phyloP scores from a whole-genome alignment of 164 flowering plant genomes.

The Chimonanthus praecox region DNA sequence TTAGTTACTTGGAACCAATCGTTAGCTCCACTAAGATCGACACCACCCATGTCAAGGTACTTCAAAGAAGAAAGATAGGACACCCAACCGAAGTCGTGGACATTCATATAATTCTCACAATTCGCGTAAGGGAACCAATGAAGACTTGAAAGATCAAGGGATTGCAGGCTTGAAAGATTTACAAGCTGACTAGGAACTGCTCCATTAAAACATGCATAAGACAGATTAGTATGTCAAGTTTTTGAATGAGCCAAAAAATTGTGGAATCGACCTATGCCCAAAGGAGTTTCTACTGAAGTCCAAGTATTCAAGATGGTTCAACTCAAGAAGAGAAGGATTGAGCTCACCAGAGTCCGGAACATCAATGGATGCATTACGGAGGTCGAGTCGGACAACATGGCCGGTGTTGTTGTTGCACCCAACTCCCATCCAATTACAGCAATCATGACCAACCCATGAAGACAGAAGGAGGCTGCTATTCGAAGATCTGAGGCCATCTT shows the following conservation, averaged over 20 bases:
- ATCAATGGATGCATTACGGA: neutral
- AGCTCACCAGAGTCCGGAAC: neutral
- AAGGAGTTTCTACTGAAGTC: neutral
- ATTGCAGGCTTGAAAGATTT: slow-evolving; percentile 7
- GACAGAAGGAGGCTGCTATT: neutral
- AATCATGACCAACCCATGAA: slow-evolving; percentile 5
- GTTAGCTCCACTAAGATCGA: neutral
- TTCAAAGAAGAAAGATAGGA: slow-evolving; percentile 8
- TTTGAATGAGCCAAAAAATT: slow-evolving; percentile 1
- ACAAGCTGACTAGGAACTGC: slow-evolving; percentile 9
- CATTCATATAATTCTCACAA: neutral
- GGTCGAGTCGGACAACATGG: slow-evolving; percentile 1
- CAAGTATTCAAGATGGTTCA: neutral
- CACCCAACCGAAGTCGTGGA: slow-evolving; percentile 11
- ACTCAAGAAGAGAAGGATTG: neutral
- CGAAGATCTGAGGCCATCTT: neutral
- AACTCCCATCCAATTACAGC: slow-evolving; percentile 6
- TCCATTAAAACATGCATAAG: neutral
- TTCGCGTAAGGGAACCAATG: too few relatives aligned
- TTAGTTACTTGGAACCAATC: slow-evolving; percentile 1
- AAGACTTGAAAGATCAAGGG: neutral
- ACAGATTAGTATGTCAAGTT: slow-evolving; percentile 2
- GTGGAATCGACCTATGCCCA: neutral
- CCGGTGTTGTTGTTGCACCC: slow-evolving; percentile 3
- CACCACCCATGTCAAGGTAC: neutral